Conservation (phyloP, 176 grass and related monocot genomes). For the Eleusine indica region DNA sequence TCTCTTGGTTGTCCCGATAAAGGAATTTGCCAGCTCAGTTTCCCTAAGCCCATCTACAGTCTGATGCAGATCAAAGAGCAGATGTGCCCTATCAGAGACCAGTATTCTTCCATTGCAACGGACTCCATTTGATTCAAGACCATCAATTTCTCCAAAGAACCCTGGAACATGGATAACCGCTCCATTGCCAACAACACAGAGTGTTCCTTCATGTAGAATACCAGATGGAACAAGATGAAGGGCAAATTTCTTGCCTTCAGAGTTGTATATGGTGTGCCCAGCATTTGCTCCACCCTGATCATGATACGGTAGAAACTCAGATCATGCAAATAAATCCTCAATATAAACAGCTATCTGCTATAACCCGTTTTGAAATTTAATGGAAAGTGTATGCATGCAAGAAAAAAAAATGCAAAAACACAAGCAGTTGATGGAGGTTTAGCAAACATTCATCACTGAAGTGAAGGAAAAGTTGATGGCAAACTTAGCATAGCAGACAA, state of each 20-base stretch:
- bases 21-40: slow-evolving; percentile 64
- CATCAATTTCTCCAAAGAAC: slow-evolving; percentile 82
- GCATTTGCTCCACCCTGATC: slow-evolving; percentile 84
- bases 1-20: slow-evolving; percentile 82
- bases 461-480: not conserved
- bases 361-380: not conserved
- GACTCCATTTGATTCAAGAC: slow-evolving; percentile 69
- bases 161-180: slow-evolving; percentile 80
- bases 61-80: slow-evolving; percentile 85
- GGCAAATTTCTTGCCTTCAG: slow-evolving; percentile 81
- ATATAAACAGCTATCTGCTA: not conserved
- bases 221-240: slow-evolving; percentile 92
- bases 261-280: slow-evolving; percentile 87
- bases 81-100: slow-evolving; percentile 73
- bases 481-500: slow-evolving; percentile 11
- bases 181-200: slow-evolving; percentile 82
- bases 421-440: not conserved
- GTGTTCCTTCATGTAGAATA: slow-evolving; percentile 71
- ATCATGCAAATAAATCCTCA: slow-evolving; percentile 28
- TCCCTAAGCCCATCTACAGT: slow-evolving; percentile 82
- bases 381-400: not conserved
- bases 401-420: not conserved
- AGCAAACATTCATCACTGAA: not conserved
- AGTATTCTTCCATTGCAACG: slow-evolving; percentile 64
- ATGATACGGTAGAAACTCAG: slow-evolving; percentile 33